phyloP scores from a whole-genome alignment of 2,329 filamentous ascomycete genomes.

The Byssoonygena ceratinophila region DNA sequence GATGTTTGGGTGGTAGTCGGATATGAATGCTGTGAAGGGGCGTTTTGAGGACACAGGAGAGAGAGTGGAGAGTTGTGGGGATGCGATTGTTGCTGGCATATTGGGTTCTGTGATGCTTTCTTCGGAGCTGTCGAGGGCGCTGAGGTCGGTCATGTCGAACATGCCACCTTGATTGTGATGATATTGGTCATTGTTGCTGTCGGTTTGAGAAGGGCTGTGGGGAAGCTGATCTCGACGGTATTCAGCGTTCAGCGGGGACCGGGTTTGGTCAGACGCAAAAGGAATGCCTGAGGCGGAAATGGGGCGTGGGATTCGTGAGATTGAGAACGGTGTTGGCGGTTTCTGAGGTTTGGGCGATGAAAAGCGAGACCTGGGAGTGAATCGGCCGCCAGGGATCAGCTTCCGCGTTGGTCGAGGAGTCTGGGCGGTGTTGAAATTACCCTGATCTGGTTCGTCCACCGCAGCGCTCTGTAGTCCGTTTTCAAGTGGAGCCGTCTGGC shows the following conservation, averaged over 20 bases:
- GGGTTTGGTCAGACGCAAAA: not conserved
- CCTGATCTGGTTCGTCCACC: not conserved
- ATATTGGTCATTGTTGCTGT: slow-evolving; percentile 21
- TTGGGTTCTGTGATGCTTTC: slow-evolving; percentile 11
- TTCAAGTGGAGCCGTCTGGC: not conserved
- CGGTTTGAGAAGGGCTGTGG: slow-evolving; percentile 11
- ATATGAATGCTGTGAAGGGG: slow-evolving; percentile 25
- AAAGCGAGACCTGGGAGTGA: slow-evolving; percentile 16
- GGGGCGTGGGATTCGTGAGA: slow-evolving; percentile 12
- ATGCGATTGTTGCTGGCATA: slow-evolving; percentile 8
- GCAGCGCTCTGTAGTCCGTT: not conserved
- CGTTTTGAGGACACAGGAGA: slow-evolving; percentile 23
- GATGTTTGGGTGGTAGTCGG: slow-evolving; percentile 40
- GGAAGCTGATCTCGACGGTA: slow-evolving; percentile 5
- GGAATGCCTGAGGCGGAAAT: slow-evolving; percentile 4
- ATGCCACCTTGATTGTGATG: slow-evolving; percentile 15
- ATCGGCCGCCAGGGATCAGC: slow-evolving; percentile 7
- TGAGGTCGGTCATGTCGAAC: slow-evolving; percentile 19
- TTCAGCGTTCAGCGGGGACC: not conserved
- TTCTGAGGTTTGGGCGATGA: slow-evolving; percentile 11
- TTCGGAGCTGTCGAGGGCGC: slow-evolving; percentile 16
- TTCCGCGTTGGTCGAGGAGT: slow-evolving; percentile 3
- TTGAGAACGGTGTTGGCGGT: slow-evolving; percentile 8
- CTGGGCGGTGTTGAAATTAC: not conserved
- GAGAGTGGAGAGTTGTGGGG: slow-evolving; percentile 22